These are phyloP conservation scores for Dendrocalamus sinicus DNA, from an alignment of 176 grass and related monocot species.

Conservation along the genomic window DNA sequence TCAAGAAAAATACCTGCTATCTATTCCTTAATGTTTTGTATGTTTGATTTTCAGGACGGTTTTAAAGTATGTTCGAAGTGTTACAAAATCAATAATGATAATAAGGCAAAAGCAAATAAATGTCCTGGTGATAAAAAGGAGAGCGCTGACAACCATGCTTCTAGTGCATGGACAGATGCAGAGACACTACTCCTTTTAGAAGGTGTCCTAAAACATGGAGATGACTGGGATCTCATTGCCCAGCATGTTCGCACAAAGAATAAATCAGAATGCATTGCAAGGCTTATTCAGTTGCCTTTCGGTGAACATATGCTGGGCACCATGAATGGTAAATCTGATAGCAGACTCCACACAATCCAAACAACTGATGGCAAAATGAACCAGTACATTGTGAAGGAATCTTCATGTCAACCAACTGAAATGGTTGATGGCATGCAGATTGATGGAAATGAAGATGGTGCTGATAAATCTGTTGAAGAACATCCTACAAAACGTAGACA, in stretches of 20 bases:
- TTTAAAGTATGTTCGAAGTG: constrained; percentile 74
- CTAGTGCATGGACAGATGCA: constrained; percentile 75
- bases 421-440: constrained; percentile 53
- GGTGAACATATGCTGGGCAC: constrained; percentile 82
- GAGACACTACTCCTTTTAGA: constrained; percentile 95
- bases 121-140: constrained; percentile 40
- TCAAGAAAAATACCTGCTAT: constrained; percentile 23
- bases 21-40: constrained; percentile 20
- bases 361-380: constrained; percentile 46
- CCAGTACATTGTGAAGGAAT: constrained; percentile 49
- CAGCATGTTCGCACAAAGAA: constrained; percentile 93
- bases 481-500: constrained; percentile 65
- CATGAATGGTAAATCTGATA: constrained; percentile 66
- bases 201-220: constrained; percentile 96
- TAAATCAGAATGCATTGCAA: constrained; percentile 94
- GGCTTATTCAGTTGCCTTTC: constrained; percentile 93
- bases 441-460: constrained; percentile 59
- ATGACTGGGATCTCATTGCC: constrained; percentile 97
- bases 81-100: constrained; percentile 57
- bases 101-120: constrained; percentile 49
- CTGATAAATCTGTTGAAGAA: constrained; percentile 61
- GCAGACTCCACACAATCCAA: constrained; percentile 50
- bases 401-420: constrained; percentile 52
- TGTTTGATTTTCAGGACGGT: constrained; percentile 65
- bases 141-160: constrained; percentile 30